Percentiles rank a stretch among this genome's conserved stretches.
These are phyloP conservation scores for Fusarium heterosporum DNA, from an alignment of 2,329 filamentous ascomycete species.

Conservation along the genomic window DNA sequence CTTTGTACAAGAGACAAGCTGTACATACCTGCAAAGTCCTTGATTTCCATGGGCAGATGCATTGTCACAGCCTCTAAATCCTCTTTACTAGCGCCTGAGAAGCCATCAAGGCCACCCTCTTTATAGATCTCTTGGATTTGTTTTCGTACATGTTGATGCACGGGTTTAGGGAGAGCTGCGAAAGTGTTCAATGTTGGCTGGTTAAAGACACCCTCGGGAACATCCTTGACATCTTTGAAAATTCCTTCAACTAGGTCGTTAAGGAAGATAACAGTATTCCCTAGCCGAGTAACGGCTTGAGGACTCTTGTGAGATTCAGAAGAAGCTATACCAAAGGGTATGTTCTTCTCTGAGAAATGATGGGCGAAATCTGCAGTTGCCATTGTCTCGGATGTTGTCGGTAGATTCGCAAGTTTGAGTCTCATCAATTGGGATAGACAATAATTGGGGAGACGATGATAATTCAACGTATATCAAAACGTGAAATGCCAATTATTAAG, in stretches of 20 bases:
- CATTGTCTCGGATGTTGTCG: background rate
- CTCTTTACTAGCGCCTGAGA: conserved; percentile 25
- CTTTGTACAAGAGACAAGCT: fast-evolving
- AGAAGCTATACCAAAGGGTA: conserved; percentile 66
- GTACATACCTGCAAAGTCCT: conserved; percentile 59
- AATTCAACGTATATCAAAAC: background rate
- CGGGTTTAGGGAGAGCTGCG: conserved; percentile 4
- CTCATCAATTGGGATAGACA: fast-evolving
- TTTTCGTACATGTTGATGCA: background rate
- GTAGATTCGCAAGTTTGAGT: fast-evolving
- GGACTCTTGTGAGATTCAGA: conserved; percentile 52
- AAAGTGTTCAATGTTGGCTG: conserved; percentile 24
- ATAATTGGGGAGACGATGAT: too few relatives aligned
- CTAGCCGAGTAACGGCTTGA: conserved; percentile 63
- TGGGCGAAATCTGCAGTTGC: conserved; percentile 12
- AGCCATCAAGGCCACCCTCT: background rate
- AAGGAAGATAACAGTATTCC: conserved; percentile 65
- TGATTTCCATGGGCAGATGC: conserved; percentile 66
- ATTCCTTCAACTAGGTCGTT: conserved; percentile 52
- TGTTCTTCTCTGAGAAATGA: conserved; percentile 65
- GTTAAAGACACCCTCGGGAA: conserved; percentile 14
- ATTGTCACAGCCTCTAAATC: conserved; percentile 48
- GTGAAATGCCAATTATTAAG: background rate
- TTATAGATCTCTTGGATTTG: background rate
- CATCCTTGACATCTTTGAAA: conserved; percentile 46